A percentile compares a stretch with the other conserved stretches of the same genome.
These are phyloP conservation scores for Debaryomycetaceae sp. DNA, from an alignment of 1,139 yeast genomes.

Conservation along the genomic window DNA sequence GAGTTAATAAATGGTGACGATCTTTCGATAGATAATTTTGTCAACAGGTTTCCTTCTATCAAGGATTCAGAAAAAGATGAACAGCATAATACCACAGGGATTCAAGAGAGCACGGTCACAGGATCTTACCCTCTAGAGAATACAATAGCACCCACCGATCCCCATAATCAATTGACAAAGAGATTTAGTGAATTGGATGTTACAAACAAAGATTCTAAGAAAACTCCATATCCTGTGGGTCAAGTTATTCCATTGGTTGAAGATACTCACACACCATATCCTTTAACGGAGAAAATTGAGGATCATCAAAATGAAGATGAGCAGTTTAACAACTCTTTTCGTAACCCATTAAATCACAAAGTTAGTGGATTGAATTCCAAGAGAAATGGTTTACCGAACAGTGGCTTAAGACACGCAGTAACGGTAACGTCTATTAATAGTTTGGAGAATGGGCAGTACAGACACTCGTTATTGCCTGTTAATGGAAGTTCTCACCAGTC, in stretches of 20 bases:
- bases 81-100: not conserved
- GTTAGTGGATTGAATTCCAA: not conserved
- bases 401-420: not conserved
- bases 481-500: not conserved
- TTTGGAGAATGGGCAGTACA: not conserved
- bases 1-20: not conserved
- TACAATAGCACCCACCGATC: too few species aligned
- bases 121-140: too few species aligned
- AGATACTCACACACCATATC: slow-evolving; percentile 21
- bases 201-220: slow-evolving; percentile 7
- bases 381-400: not conserved
- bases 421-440: not conserved
- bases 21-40: slow-evolving; percentile 1
- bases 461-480: not conserved
- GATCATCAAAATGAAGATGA: not conserved
- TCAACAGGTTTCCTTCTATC: slow-evolving; percentile 3
- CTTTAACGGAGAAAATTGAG: slow-evolving; percentile 4
- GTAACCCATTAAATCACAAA: not conserved
- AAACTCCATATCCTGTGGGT: slow-evolving; percentile 14
- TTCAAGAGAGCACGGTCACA: not conserved
- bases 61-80: not conserved
- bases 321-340: not conserved
- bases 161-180: too few species aligned
- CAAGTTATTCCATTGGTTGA: slow-evolving; percentile 10
- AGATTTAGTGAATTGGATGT: too few species aligned